Percentiles rank a stretch among this genome's conserved stretches.
These are phyloP conservation scores for Mrakia gelida DNA, from an alignment of 768 basidiomycete species.

Conservation along the genomic window DNA sequence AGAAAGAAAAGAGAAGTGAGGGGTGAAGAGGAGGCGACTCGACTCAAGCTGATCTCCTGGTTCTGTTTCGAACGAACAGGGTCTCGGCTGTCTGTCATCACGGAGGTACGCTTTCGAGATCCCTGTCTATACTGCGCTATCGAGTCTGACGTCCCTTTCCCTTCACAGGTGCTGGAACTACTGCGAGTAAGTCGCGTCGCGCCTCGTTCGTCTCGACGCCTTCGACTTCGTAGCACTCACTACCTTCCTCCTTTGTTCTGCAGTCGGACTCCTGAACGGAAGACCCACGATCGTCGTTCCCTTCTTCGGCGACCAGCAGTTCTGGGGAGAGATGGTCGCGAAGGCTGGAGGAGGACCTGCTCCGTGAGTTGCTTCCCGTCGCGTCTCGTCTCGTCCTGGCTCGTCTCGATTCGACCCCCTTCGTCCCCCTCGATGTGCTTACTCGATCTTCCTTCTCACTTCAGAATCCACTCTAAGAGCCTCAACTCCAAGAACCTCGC, in stretches of 20 bases:
- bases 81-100: constrained; percentile 61
- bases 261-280: constrained; percentile 55
- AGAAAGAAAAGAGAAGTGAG: too few species aligned
- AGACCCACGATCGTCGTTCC: constrained; percentile 60
- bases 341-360: constrained; percentile 60
- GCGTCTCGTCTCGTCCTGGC: background rate
- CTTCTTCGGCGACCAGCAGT: constrained; percentile 58
- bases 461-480: constrained; percentile 50
- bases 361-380: constrained; percentile 39
- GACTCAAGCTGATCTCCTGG: constrained; percentile 15
- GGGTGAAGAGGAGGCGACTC: too few species aligned
- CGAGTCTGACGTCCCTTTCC: too few species aligned
- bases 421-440: too few species aligned
- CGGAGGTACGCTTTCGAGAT: constrained; percentile 40
- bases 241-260: background rate
- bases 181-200: constrained; percentile 45
- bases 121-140: too few species aligned
- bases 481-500: constrained; percentile 52
- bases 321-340: constrained; percentile 57
- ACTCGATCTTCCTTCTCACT: background rate
- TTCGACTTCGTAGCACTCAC: background rate
- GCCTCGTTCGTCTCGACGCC: background rate
- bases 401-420: background rate
- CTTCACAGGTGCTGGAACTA: constrained; percentile 57
- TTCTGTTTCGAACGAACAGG: constrained; percentile 31